Conservation (phyloP, 192 early-diverging fungal genomes). For the Lunasporangiospora selenospora region DNA sequence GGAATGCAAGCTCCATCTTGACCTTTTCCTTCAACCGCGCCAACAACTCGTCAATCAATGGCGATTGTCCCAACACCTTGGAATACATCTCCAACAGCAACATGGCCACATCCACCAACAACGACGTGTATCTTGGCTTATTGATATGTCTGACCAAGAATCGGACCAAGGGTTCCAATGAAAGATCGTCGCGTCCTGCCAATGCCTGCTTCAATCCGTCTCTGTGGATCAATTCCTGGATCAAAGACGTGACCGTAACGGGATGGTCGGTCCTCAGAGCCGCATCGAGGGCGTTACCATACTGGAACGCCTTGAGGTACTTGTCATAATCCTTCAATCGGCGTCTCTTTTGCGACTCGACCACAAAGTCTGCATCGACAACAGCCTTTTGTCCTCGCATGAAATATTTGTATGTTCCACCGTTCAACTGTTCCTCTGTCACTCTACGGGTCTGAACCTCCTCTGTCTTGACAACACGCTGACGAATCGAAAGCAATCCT, state of each 20-base stretch:
- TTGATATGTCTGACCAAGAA: constrained; percentile 85
- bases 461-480: constrained; percentile 78
- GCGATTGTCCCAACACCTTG: constrained; percentile 80
- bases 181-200: constrained; percentile 86
- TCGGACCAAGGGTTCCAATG: constrained; percentile 81
- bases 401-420: constrained; percentile 78
- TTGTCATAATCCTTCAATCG: constrained; percentile 83
- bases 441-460: constrained; percentile 60
- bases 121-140: constrained; percentile 77
- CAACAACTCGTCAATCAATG: constrained; percentile 81
- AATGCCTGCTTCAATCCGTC: constrained; percentile 82
- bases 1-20: constrained; percentile 75
- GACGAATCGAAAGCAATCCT: constrained; percentile 86
- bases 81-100: constrained; percentile 86
- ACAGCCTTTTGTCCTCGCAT: constrained; percentile 61
- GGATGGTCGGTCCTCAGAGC: constrained; percentile 69
- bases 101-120: constrained; percentile 83
- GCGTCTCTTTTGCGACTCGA: constrained; percentile 71
- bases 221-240: constrained; percentile 92
- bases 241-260: constrained; percentile 73
- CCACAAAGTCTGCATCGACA: constrained; percentile 70
- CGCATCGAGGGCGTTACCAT: constrained; percentile 88
- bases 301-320: constrained; percentile 85
- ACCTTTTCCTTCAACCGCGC: constrained; percentile 74
- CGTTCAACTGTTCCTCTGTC: constrained; percentile 54